phyloP scores from a whole-genome alignment of 495 filamentous ascomycete genomes.

The Aspergillus kassunensis region DNA sequence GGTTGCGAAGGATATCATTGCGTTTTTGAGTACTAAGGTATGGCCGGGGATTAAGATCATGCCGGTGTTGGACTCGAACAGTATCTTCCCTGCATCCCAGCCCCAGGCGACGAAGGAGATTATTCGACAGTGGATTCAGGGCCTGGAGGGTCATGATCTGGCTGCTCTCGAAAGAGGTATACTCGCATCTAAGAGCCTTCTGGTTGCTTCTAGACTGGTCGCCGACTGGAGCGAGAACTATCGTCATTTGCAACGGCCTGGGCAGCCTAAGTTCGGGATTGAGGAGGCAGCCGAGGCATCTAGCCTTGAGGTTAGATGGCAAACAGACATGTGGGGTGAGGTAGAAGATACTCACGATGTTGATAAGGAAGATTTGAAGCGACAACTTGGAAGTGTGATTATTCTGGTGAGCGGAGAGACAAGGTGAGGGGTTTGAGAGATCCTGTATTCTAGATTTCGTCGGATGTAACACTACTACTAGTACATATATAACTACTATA shows the following conservation, averaged over 20 bases:
- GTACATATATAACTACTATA: too few species aligned
- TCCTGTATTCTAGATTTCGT: background rate
- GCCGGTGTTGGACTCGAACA: conserved; percentile 67
- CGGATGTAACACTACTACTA: too few species aligned
- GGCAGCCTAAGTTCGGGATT: conserved; percentile 42
- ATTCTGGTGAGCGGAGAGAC: conserved; percentile 65
- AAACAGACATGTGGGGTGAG: conserved; percentile 88
- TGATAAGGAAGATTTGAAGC: conserved; percentile 80
- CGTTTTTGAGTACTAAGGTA: conserved; percentile 64
- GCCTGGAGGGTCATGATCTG: conserved; percentile 69
- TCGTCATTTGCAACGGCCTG: conserved; percentile 32
- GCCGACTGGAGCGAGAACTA: conserved; percentile 86
- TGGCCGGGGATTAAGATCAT: conserved; percentile 81
- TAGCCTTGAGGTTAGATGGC: conserved; percentile 84
- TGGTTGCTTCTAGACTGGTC: conserved; percentile 71
- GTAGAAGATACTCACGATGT: conserved; percentile 99
- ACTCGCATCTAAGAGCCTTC: conserved; percentile 79
- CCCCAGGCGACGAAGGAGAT: conserved; percentile 67
- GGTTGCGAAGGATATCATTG: conserved; percentile 62
- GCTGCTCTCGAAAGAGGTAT: conserved; percentile 80
- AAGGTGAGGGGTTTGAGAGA: background rate
- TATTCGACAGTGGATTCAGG: conserved; percentile 73
- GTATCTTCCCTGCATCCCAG: conserved; percentile 69
- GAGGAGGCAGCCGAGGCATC: conserved; percentile 69
- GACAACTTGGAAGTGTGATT: conserved; percentile 84